Conservation (phyloP, 257 asterid genomes). For the Scutellaria minor region DNA sequence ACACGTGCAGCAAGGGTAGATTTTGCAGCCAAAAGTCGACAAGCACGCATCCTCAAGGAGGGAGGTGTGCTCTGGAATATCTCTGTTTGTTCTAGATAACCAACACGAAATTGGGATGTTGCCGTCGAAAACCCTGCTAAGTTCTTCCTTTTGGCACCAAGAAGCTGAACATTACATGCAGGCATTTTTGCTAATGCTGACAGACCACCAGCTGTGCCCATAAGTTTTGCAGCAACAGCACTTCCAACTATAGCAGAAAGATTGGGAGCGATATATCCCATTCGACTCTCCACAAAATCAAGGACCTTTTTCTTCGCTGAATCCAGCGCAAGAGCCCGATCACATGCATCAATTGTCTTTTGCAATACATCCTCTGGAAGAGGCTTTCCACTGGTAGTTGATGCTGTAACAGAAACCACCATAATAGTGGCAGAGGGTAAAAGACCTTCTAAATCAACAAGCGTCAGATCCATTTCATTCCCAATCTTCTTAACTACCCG, state of each 20-base stretch:
- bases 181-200: slow-evolving; percentile 92
- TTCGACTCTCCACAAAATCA: slow-evolving; percentile 93
- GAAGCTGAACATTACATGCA: slow-evolving; percentile 96
- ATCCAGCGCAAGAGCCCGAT: slow-evolving; percentile 85
- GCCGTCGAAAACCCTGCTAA: slow-evolving; percentile 96
- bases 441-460: slow-evolving; percentile 95
- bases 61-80: slow-evolving; percentile 92
- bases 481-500: slow-evolving; percentile 90
- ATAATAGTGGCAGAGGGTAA: slow-evolving; percentile 92
- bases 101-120: slow-evolving; percentile 85
- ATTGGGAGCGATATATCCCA: slow-evolving; percentile 97
- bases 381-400: slow-evolving; percentile 98
- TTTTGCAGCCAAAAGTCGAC: slow-evolving; percentile 90
- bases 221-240: slow-evolving; percentile 96
- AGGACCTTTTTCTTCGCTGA: slow-evolving; percentile 87
- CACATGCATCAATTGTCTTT: slow-evolving; percentile 90
- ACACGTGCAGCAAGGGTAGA: slow-evolving; percentile 97
- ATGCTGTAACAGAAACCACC: slow-evolving; percentile 97
- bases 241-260: slow-evolving; percentile 95
- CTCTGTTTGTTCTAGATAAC: slow-evolving; percentile 89
- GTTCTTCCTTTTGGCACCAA: slow-evolving; percentile 91
- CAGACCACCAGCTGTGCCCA: slow-evolving; percentile 99
- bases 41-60: slow-evolving; percentile 84
- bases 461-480: slow-evolving; percentile 87
- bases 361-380: slow-evolving; percentile 87